These are phyloP conservation scores for Solanum aculeatissimum DNA, from an alignment of 305 asterid genomes.

Conservation along the genomic window DNA sequence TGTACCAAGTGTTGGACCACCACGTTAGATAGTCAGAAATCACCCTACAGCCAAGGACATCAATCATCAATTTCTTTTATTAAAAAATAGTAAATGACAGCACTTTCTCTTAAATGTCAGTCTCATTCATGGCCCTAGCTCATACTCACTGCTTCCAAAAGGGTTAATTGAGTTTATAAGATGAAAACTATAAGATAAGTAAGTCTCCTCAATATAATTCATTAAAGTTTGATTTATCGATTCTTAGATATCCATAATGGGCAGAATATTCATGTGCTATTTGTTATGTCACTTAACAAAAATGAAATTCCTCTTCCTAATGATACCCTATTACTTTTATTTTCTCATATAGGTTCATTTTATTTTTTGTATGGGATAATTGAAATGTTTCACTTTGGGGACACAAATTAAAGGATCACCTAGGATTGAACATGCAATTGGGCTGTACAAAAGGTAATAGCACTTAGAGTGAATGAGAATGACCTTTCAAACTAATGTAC, in stretches of 20 bases:
- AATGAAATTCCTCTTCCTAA: not conserved
- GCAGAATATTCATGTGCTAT: too few relatives aligned
- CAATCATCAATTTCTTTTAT: not conserved
- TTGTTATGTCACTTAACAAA: too few relatives aligned
- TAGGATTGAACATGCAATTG: not conserved
- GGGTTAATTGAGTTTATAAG: not conserved
- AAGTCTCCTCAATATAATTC: not conserved
- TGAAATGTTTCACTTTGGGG: not conserved
- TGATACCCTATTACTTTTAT: not conserved
- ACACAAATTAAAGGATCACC: not conserved
- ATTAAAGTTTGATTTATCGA: too few relatives aligned
- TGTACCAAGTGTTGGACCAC: not conserved
- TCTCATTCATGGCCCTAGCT: not conserved
- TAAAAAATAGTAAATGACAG: not conserved
- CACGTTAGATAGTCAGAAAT: constrained; percentile 3
- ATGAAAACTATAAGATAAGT: not conserved
- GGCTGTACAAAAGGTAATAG: not conserved
- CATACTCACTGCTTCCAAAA: not conserved
- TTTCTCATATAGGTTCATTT: not conserved
- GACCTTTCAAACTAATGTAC: not conserved
- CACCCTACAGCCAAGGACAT: constrained; percentile 1
- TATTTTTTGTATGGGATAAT: not conserved
- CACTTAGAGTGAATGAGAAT: not conserved
- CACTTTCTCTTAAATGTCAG: not conserved
- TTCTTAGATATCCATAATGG: too few relatives aligned